Base-by-base conservation (phyloP, 2,329 filamentous ascomycete genomes). In the Raffaelea ambrosiae region DNA sequence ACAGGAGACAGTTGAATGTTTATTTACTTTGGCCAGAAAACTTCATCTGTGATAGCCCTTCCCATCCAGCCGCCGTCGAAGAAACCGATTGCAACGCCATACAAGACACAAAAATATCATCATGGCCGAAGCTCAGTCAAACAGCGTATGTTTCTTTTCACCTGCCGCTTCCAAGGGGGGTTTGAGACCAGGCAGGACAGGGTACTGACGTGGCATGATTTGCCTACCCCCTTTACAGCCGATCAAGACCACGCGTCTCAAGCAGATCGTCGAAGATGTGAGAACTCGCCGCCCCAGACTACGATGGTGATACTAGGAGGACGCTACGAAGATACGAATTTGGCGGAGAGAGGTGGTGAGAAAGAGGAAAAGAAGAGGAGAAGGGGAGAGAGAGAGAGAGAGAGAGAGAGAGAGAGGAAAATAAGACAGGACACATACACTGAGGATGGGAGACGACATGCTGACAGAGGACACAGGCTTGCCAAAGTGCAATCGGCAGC, bases 181-280 rank as follows among this genome's bases (percentile, higher is more conserved):
- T 29, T 29, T 29, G 26, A 29, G 26, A 29, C 26, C 26, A 29
- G 7, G 26, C 26, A 29, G 13, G 7, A 7, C 26, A 29, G 13
- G 13, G 13, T 7, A 29, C 26, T 7, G 13, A 29, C 13, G 26
- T 7, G 7, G 13, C 26, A 7, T 29, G 26, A 29, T 13, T 29
- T 7, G 13, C 26, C 26, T 5, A 9, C 13, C 35, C 35, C 35
- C 16, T 19, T 19, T 38, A 19, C 35, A 91, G 86, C 88, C 88
- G 51, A 77, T 95, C 59, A 76, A 86, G 51, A 76, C 82, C 57
- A 83, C 81, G 60, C 77, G 88, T 55, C 79, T 95, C 56, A 86
- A 84, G 71, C 86, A 93, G 71, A 91, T 95, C 64, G 84, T 86
- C 58, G 82, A 79, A 63, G 85, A 91, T 73, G 87, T 91, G 76